Base-by-base conservation (phyloP, 495 filamentous ascomycete genomes). In the Penicillium odoratum region DNA sequence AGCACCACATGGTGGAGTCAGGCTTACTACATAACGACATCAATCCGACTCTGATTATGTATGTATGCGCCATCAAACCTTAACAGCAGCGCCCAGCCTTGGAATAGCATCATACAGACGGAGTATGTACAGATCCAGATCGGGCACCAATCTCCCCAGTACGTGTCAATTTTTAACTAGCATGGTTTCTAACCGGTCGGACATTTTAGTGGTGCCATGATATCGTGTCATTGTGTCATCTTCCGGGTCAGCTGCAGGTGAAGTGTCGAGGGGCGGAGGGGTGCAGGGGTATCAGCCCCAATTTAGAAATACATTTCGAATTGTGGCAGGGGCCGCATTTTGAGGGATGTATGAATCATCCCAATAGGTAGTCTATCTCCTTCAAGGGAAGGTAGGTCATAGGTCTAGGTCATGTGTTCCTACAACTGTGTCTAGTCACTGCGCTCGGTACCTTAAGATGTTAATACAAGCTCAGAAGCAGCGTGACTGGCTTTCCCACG, bases 41-140 rank as follows among this genome's bases (percentile, higher is more conserved):
- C 21, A 2, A 21, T 21, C 21, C 21, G 21, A 21, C 21, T 21
- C 21, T 21, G 21, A 21, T 21, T 21, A 21, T 21, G 21, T 21
- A 21, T 21, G 21, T 21, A 21, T 21, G 21, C 21, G 21, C 21
- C 21, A 21, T 21, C 21, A 21, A 21, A 21, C n/a, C 83, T 6
- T 33, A 40, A n/a, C 16, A 5, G 38, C 38, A 16, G 38, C 2
- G 15, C 38, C 38, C 13, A 16, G 15, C 5, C 7, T 6, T 6
- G 9, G 7, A 33, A 40, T 40, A 40, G 3, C 11, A 15, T 4
- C 38, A 40, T 15, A 6, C 11, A n/a, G n/a, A 16, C 15, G 13
- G 38, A 15, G 7, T 40, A 40, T 40, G 38, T 40, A 40, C 10
- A 40, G 38, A 1, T 40, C 38, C 38, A 80, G 44, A 84, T 79